Conservation (phyloP, 257 asterid genomes). For the Cordia subcordata region DNA sequence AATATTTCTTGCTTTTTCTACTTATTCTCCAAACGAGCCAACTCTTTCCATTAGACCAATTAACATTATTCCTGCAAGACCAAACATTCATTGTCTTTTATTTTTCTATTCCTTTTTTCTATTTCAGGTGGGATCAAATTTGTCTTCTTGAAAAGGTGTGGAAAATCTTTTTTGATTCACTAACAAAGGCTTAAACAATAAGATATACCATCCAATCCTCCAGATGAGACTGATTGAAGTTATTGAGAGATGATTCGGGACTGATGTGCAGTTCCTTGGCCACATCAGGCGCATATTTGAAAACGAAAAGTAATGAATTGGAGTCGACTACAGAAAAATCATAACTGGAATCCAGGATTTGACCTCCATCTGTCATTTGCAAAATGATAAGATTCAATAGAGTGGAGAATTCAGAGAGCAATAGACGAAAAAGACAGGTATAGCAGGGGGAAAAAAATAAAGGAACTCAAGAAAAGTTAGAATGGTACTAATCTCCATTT, state of each 20-base stretch:
- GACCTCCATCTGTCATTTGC: conserved; percentile 55
- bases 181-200: neutral
- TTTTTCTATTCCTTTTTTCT: too few relatives aligned
- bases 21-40: too few relatives aligned
- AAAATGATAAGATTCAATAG: conserved; percentile 16
- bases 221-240: conserved; percentile 38
- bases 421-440: neutral
- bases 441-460: neutral
- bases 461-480: too few relatives aligned
- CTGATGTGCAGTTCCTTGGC: conserved; percentile 51
- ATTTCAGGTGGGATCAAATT: too few relatives aligned
- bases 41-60: too few relatives aligned
- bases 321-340: conserved; percentile 91
- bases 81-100: too few relatives aligned
- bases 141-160: too few relatives aligned
- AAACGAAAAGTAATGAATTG: conserved; percentile 80
- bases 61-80: too few relatives aligned
- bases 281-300: conserved; percentile 80
- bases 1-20: too few relatives aligned
- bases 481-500: too few relatives aligned
- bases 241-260: conserved; percentile 46
- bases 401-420: neutral
- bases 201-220: conserved; percentile 76
- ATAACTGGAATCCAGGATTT: conserved; percentile 55
- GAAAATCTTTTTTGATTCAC: too few relatives aligned